Base-by-base conservation (phyloP, 345 rosid species). In the Acer saccharum region DNA sequence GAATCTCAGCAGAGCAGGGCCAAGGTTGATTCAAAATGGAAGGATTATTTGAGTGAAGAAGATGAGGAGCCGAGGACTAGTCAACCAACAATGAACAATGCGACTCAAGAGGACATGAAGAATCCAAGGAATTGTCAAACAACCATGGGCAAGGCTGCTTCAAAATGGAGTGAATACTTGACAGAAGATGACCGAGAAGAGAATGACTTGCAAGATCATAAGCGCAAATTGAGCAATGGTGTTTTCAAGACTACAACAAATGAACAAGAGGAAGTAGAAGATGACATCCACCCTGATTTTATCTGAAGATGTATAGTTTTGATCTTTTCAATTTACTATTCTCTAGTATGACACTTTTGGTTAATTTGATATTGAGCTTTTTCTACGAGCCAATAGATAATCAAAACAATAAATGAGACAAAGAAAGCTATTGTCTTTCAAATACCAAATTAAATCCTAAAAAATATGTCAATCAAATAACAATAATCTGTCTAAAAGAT, bases 221-320 rank as follows among this genome's bases (percentile, higher is more conserved):
- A 20, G 4, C 58, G 62, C 7, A 66, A 66, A 44, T 77, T 72
- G 70, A 70, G 76, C 50, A 57, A 63, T 16, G 83, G 62, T 32
- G 78, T 76, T 39, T 76, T 71, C 76, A 82, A 85, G 73, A 75
- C 54, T 7, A 25, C 43, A 32, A 25, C 80, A 25, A 68, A 79
- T 4, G 82, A 79, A 48, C 83, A 83, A 62, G 81, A 63, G 32
- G 32, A 25, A 46, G 90, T 91, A 67, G 94, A 92, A 64, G 98
- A 94, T 13, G 94, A 92, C 54, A 79, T 87, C 39, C 95, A 87
- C 79, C 96, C 93, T 55, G 92, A 93, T 78, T 94, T 90, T 78
- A 64, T 79, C 78, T 90, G 78, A 84, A n/a, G 39, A 46, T 54
- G 16, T 2, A 16, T 13, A 54, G 17, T 35, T 13, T 50, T 50